phyloP scores from a whole-genome alignment of 2,329 filamentous ascomycete species.

The Bipolaris cookei region DNA sequence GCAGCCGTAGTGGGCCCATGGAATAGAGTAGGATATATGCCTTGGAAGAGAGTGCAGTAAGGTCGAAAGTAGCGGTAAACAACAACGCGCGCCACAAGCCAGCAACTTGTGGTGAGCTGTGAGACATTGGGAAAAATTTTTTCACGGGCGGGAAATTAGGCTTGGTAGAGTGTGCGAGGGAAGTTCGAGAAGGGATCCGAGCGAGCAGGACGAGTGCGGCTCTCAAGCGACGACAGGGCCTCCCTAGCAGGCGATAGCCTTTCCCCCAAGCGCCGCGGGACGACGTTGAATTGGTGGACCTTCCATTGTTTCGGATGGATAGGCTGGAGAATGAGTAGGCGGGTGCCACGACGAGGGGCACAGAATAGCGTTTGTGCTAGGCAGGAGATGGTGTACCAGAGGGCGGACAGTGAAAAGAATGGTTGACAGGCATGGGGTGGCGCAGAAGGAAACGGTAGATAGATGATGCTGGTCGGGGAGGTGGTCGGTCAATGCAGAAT shows the following conservation, averaged over 20 bases:
- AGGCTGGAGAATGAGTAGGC: slow-evolving; percentile 14
- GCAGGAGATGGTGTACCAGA: slow-evolving; percentile 13
- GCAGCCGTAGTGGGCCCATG: slow-evolving; percentile 38
- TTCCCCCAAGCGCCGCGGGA: slow-evolving; percentile 30
- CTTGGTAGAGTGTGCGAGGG: slow-evolving; percentile 33
- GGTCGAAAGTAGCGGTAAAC: slow-evolving; percentile 47
- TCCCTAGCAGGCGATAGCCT: slow-evolving; percentile 30
- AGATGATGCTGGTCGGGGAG: slow-evolving; percentile 27
- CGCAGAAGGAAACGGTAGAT: slow-evolving; percentile 16
- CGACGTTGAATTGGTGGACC: slow-evolving; percentile 42
- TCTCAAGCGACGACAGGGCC: slow-evolving; percentile 41
- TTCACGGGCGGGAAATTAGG: slow-evolving; percentile 46
- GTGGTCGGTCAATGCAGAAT: slow-evolving; percentile 26
- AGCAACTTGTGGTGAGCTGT: slow-evolving; percentile 32
- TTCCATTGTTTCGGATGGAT: slow-evolving; percentile 36
- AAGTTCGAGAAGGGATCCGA: slow-evolving; percentile 37
- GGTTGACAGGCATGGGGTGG: not conserved
- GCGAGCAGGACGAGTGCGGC: slow-evolving; percentile 41
- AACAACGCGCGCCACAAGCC: slow-evolving; percentile 31
- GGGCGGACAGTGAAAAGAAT: slow-evolving; percentile 14
- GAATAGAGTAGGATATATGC: slow-evolving; percentile 28
- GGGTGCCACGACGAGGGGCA: slow-evolving; percentile 37
- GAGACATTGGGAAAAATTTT: slow-evolving; percentile 42
- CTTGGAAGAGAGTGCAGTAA: slow-evolving; percentile 24
- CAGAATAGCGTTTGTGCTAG: slow-evolving; percentile 28